Evolutionary conservation across 148 eudicot genomes (phyloP), one percentile per base, ranked within the genome.

Genomic region (Rhododendron ferrugineum): DNA sequence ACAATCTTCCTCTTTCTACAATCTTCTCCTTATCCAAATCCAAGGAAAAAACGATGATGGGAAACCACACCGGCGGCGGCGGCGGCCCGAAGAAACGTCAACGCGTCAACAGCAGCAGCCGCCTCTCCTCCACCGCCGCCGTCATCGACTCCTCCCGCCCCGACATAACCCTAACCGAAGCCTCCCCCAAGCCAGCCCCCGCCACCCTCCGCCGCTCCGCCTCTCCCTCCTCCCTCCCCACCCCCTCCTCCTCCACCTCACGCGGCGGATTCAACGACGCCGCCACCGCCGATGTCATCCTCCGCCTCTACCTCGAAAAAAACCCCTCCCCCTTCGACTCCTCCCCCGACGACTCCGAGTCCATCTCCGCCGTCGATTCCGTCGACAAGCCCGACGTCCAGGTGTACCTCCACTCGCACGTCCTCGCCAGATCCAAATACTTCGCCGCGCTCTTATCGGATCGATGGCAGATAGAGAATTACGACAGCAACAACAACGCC

Each of bases 201-300:
- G 50, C 13, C 50, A 9, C 11, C 50, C 13, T 72, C 90, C 60
- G 90, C 70, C 44, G 84, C 85, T 28, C 40, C 86, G 36, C 56
- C 74, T 9, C 72, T n/a, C 32, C 6, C 44, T 40, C 44, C 44
- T 40, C 14, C 49, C 49, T 46, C 49, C 49, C 70, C 70, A 6
- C 72, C 22, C 16, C 23, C 80, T 86, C 80, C 90, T 88, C 89
- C 90, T 56, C 85, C 85, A 82, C 88, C 23, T 82, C 90, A 62
- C 88, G n/a, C 84, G 88, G 90, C 58, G 94, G 92, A 1, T 96
- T 94, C 89, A 92, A 94, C 86, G 97, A 95, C 81, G 58, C 95
- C 66, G 47, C 92, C 86, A 88, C 97, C 86, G 89, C 97, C 6
- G 99, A 92, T 87, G 95, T 94, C 74, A 85, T 94, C 85, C 93